Percentiles rank a stretch among this genome's conserved stretches.
Evolutionary conservation across 73 alveolate genomes (phyloP).

Genomic region (Tetrahymena thermophila): DNA sequence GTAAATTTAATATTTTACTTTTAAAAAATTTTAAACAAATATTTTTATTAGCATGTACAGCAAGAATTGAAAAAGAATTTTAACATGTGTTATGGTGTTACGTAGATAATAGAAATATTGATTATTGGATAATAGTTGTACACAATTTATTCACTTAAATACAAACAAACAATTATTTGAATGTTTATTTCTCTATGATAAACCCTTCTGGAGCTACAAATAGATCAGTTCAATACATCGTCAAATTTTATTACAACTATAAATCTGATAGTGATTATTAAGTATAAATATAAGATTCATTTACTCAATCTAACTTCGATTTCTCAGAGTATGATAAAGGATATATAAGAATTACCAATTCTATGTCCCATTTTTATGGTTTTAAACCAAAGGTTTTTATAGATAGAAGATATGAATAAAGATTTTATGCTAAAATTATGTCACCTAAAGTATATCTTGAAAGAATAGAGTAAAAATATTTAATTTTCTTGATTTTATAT

Average conservation of each 20-base stretch:
- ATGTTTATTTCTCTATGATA: background rate
- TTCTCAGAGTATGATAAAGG: background rate
- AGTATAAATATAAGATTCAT: background rate
- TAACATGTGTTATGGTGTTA: background rate
- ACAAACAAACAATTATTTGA: background rate
- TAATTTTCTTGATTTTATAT: background rate
- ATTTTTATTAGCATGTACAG: background rate
- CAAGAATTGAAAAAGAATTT: background rate
- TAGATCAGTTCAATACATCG: background rate
- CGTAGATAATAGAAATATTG: background rate
- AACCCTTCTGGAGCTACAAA: background rate
- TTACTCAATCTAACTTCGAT: background rate
- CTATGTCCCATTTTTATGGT: background rate
- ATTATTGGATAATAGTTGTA: background rate
- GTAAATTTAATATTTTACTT: background rate
- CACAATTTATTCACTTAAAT: background rate
- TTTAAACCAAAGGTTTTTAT: background rate
- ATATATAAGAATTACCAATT: background rate
- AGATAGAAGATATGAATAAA: background rate
- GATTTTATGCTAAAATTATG: background rate
- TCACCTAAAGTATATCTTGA: background rate
- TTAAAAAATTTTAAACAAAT: background rate
- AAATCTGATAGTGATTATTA: background rate
- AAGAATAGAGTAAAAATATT: background rate
- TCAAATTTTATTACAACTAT: background rate